Conservation (phyloP, 192 early-diverging fungal genomes). For the Geranomyces variabilis region DNA sequence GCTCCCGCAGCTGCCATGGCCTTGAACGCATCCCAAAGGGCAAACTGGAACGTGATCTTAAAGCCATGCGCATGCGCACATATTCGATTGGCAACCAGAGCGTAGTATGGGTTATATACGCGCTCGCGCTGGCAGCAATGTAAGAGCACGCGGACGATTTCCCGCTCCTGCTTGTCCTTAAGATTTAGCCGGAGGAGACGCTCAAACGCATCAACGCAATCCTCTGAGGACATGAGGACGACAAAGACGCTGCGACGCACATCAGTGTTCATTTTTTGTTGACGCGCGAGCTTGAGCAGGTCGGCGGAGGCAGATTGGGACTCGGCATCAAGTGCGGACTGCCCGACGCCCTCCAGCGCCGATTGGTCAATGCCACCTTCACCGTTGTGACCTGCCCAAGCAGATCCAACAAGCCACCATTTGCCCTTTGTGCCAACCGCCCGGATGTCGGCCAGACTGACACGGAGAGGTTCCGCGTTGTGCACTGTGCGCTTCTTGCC, state of each 20-base stretch:
- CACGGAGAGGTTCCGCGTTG: conserved; percentile 75
- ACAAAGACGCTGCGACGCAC: conserved; percentile 91
- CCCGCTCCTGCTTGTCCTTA: conserved; percentile 91
- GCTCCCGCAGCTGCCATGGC: conserved; percentile 60
- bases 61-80: conserved; percentile 77
- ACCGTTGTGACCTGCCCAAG: conserved; percentile 81
- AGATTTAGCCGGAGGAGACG: conserved; percentile 79
- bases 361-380: conserved; percentile 23
- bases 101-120: conserved; percentile 93
- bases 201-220: conserved; percentile 93
- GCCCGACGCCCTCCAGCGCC: not conserved
- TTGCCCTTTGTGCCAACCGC: conserved; percentile 83
- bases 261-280: conserved; percentile 97
- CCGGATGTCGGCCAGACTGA: conserved; percentile 83
- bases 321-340: conserved; percentile 4
- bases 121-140: conserved; percentile 89
- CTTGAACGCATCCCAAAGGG: conserved; percentile 93
- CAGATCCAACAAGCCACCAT: conserved; percentile 97
- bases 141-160: conserved; percentile 89
- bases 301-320: conserved; percentile 30
- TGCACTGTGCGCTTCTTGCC: conserved; percentile 36
- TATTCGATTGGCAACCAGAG: conserved; percentile 79
- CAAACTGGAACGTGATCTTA: conserved; percentile 92
- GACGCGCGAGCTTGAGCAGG: conserved; percentile 76
- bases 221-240: conserved; percentile 88